Evolutionary conservation across 2,329 filamentous ascomycete genomes (phyloP).

Genomic region (Phyllachora maydis): DNA sequence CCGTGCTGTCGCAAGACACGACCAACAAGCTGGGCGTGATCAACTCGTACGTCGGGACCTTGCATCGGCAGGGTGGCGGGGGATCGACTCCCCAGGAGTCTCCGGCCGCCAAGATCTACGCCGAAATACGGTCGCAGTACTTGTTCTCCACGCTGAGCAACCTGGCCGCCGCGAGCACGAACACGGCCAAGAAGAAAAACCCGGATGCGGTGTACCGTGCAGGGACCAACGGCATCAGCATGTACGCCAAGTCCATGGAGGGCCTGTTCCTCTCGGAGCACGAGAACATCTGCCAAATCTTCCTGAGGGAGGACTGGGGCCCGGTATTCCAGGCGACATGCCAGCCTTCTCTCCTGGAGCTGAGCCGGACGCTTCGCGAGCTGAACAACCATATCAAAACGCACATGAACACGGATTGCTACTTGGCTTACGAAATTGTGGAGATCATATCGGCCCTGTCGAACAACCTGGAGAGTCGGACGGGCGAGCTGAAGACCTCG

Average conservation of each 20-base stretch:
- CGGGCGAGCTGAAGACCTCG: slow-evolving; percentile 66
- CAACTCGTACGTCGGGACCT: slow-evolving; percentile 52
- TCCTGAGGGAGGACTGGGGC: slow-evolving; percentile 69
- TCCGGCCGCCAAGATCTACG: slow-evolving; percentile 62
- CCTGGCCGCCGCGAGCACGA: slow-evolving; percentile 67
- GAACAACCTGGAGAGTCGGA: slow-evolving; percentile 58
- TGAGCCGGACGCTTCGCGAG: slow-evolving; percentile 70
- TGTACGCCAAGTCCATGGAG: slow-evolving; percentile 74
- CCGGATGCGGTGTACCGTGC: slow-evolving; percentile 68
- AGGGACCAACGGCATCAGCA: slow-evolving; percentile 79
- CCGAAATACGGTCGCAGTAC: slow-evolving; percentile 72
- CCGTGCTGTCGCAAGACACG: slow-evolving; percentile 56
- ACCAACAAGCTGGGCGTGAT: slow-evolving; percentile 60
- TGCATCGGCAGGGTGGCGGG: slow-evolving; percentile 24
- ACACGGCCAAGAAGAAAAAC: slow-evolving; percentile 63
- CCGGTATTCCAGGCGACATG: slow-evolving; percentile 62
- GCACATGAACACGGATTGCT: slow-evolving; percentile 80
- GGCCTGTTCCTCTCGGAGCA: slow-evolving; percentile 76
- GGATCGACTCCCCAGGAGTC: slow-evolving; percentile 31
- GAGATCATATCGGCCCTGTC: slow-evolving; percentile 72
- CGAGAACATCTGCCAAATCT: slow-evolving; percentile 75
- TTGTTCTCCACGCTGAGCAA: slow-evolving; percentile 68
- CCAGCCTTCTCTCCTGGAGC: slow-evolving; percentile 56
- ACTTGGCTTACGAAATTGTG: slow-evolving; percentile 84
- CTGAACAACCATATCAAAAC: slow-evolving; percentile 76